Evolutionary conservation across 2,329 filamentous ascomycete genomes (phyloP).

Genomic region (Alternaria sp.): DNA sequence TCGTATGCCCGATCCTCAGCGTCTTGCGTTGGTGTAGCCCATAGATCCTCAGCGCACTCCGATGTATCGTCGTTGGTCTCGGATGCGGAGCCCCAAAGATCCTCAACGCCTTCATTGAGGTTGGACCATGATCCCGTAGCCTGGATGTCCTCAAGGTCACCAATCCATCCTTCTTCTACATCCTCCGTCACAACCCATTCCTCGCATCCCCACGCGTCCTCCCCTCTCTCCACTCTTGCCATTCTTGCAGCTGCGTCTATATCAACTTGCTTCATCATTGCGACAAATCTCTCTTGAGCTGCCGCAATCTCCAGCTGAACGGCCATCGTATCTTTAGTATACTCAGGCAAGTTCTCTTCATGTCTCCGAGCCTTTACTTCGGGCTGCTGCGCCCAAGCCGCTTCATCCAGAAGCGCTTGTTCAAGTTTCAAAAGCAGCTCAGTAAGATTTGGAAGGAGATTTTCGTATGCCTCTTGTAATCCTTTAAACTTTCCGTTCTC

Average conservation of each 20-base stretch:
- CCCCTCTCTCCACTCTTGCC: background rate
- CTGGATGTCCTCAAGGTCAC: background rate
- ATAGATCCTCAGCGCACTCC: background rate
- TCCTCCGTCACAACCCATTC: conserved; percentile 1
- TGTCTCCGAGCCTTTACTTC: background rate
- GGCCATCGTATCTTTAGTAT: background rate
- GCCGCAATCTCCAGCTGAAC: background rate
- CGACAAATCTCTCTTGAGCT: background rate
- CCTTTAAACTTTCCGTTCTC: background rate
- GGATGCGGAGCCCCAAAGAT: background rate
- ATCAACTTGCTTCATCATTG: background rate
- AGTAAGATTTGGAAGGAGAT: background rate
- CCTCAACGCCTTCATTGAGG: background rate
- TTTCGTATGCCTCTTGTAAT: background rate
- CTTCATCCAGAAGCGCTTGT: background rate
- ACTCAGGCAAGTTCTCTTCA: background rate
- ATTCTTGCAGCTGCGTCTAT: background rate
- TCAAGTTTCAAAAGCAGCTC: background rate
- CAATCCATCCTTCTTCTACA: background rate
- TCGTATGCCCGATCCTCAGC: background rate
- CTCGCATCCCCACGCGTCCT: background rate
- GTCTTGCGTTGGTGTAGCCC: background rate
- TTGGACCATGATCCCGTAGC: background rate
- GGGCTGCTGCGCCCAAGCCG: background rate
- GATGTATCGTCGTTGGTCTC: background rate